Percentiles rank a stretch among this genome's conserved stretches.
phyloP scores from a whole-genome alignment of 2,329 filamentous ascomycete species.

The Paecilomyces sp. region DNA sequence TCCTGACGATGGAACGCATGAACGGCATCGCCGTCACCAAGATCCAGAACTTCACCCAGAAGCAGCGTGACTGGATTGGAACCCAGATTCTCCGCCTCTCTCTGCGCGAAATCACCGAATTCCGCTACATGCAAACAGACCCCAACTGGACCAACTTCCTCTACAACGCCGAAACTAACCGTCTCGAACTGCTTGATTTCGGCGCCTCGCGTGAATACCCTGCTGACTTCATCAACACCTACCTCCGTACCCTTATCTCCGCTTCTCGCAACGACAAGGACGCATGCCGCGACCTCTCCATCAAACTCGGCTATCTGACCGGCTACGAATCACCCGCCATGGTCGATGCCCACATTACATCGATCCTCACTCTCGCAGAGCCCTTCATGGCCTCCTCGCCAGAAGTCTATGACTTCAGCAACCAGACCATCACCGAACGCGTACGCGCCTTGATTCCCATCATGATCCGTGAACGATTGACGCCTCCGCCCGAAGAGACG shows the following conservation, averaged over 20 bases:
- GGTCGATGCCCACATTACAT: slow-evolving; percentile 84
- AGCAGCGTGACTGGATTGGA: slow-evolving; percentile 91
- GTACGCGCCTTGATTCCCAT: slow-evolving; percentile 82
- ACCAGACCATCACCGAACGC: slow-evolving; percentile 94
- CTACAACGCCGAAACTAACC: slow-evolving; percentile 65
- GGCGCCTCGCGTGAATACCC: slow-evolving; percentile 86
- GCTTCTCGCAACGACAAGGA: slow-evolving; percentile 64
- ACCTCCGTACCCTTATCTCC: slow-evolving; percentile 72
- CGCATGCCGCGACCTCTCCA: slow-evolving; percentile 60
- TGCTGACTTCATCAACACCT: slow-evolving; percentile 67
- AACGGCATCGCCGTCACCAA: slow-evolving; percentile 80
- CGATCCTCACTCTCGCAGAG: slow-evolving; percentile 83
- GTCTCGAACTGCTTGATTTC: slow-evolving; percentile 90
- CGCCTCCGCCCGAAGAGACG: slow-evolving; percentile 93
- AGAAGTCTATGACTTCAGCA: slow-evolving; percentile 80
- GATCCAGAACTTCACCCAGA: slow-evolving; percentile 65
- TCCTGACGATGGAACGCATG: slow-evolving; percentile 91
- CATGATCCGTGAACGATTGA: slow-evolving; percentile 83
- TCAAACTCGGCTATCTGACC: slow-evolving; percentile 81
- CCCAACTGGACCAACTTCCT: slow-evolving; percentile 99
- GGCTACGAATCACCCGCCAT: slow-evolving; percentile 79
- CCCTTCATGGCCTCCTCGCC: slow-evolving; percentile 74
- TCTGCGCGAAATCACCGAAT: slow-evolving; percentile 86
- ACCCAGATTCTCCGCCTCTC: slow-evolving; percentile 88
- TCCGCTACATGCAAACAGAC: slow-evolving; percentile 98